Evolutionary conservation across 2,329 filamentous ascomycete genomes (phyloP).

Genomic region (Aureobasidium mangrovei): DNA sequence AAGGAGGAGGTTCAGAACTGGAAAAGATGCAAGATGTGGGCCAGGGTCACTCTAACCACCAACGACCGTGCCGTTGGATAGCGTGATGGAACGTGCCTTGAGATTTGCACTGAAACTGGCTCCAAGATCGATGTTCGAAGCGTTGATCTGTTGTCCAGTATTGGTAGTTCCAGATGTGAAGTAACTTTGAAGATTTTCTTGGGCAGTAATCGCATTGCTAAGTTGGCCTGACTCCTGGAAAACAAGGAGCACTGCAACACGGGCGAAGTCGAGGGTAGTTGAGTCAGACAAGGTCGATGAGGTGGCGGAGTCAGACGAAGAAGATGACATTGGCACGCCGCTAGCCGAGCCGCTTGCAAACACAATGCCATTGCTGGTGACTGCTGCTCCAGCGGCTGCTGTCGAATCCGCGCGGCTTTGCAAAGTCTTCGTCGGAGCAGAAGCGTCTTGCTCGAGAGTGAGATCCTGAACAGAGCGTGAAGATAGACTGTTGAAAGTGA

Average conservation of each 20-base stretch:
- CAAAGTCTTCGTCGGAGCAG: slow-evolving; percentile 11
- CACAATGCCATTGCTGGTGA: slow-evolving; percentile 28
- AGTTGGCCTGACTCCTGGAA: slow-evolving; percentile 35
- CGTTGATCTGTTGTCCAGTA: slow-evolving; percentile 17
- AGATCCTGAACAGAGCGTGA: slow-evolving; percentile 10
- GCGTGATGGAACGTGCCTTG: slow-evolving; percentile 14
- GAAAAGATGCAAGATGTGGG: not conserved
- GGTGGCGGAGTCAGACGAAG: slow-evolving; percentile 10
- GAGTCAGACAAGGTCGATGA: slow-evolving; percentile 19
- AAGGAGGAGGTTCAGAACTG: not conserved
- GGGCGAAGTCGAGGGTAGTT: slow-evolving; percentile 35
- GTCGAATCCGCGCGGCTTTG: not conserved
- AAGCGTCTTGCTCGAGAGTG: slow-evolving; percentile 15
- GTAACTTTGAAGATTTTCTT: slow-evolving; percentile 33
- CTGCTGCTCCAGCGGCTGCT: slow-evolving; percentile 19
- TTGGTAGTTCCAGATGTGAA: slow-evolving; percentile 20
- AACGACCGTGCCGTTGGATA: slow-evolving; percentile 22
- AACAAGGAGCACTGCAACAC: slow-evolving; percentile 37
- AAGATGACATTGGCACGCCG: not conserved
- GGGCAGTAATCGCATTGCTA: slow-evolving; percentile 34
- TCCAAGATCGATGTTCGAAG: slow-evolving; percentile 23
- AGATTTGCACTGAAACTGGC: slow-evolving; percentile 23
- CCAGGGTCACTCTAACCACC: slow-evolving; percentile 13
- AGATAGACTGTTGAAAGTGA: slow-evolving; percentile 62
- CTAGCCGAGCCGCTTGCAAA: slow-evolving; percentile 18